Base-by-base conservation (phyloP, 2,329 filamentous ascomycete genomes). In the Rhinocladiella mackenziei region DNA sequence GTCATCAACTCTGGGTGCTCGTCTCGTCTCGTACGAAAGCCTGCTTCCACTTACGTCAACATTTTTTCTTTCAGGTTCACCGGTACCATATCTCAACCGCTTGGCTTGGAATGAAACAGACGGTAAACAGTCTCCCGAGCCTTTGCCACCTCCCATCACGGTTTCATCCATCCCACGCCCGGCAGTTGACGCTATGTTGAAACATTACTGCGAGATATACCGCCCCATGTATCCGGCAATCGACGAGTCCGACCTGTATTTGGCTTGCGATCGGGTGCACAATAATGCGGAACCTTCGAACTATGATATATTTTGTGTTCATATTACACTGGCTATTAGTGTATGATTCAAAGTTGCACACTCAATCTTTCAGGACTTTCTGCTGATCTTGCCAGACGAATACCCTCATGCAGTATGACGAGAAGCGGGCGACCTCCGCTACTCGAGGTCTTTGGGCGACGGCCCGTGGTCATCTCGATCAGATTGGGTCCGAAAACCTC, bases 191-290 rank as follows among this genome's bases (percentile, higher is more conserved):
- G 25, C 40, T 5, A 40, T 48, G 45, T 28, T 48, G 39, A 48
- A 48, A 32, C 39, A 48, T 23, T 48, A 48, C 31, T 48, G 45
- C 29, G 40, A 44, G 30, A 48, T 29, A 1, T 48, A 48, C 15
- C 45, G 35, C 15, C 45, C 45, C 14, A 22, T 34, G 17, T 48
- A 48, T 22, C 45, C 45, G 2, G 19, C 45, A 10, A 37, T 48
- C 13, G 45, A 31, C n/a, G 39, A 48, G 20, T 18, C 20, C 14
- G 40, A 48, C 18, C 30, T 48, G 9, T 48, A 34, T 31, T 8
- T 29, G 6, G 39, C 45, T 7, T 31, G 30, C 7, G 45, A 48
- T 9, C 30, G 26, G 26, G 40, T 48, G 11, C 44, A 48, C 23
- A 29, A 44, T 8, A 40, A 39, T 25, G 13, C 30, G 9, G 5